These are phyloP conservation scores for Tetrahymena borealis DNA, from an alignment of 73 alveolate species.

Conservation along the genomic window DNA sequence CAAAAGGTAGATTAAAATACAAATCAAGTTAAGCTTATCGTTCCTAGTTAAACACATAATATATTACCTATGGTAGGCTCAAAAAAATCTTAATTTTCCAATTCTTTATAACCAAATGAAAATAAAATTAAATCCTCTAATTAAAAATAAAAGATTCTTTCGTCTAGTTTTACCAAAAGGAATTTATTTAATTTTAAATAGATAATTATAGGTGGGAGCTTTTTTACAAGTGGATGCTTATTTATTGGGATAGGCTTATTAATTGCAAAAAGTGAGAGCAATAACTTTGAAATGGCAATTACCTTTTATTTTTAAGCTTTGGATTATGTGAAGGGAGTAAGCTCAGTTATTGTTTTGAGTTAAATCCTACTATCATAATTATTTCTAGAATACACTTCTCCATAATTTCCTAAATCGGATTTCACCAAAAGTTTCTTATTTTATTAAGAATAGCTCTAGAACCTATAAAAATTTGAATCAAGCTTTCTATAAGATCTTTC, in stretches of 20 bases:
- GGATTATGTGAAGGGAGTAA: not conserved
- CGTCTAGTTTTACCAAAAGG: not conserved
- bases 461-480: not conserved
- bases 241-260: not conserved
- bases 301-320: not conserved
- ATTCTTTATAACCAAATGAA: not conserved
- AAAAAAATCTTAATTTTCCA: no score
- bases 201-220: not conserved
- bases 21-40: no score
- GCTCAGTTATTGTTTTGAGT: not conserved
- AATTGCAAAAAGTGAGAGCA: not conserved
- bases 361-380: not conserved
- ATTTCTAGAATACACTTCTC: not conserved
- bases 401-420: not conserved
- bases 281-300: not conserved
- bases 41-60: no score
- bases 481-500: not conserved
- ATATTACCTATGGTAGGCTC: no score
- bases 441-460: not conserved
- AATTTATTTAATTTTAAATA: not conserved
- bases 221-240: not conserved
- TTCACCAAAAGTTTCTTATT: not conserved
- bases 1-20: no score
- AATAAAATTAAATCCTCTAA: not conserved
- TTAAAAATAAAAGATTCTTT: not conserved